Evolutionary conservation across 176 grass and related monocot species (phyloP), one percentile per base, ranked within the genome.

Genomic region (Thinopyrum elongatum): DNA sequence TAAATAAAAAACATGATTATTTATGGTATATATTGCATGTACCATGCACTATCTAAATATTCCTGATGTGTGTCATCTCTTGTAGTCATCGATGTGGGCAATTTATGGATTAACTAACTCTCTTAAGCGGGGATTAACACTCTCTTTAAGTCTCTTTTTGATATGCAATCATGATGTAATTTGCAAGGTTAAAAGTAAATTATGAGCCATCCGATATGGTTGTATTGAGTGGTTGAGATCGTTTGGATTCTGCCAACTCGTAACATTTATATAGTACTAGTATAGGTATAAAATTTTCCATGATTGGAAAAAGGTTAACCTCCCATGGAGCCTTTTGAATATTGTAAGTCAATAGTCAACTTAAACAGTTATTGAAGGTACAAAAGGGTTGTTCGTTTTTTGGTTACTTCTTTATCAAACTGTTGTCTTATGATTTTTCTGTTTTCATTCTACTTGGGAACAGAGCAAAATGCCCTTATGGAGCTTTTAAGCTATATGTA

Each of bases 401-500:
- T 75, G 26, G 38, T 79, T 26, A 10, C 23, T 74, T 83, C 17
- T 61, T 10, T 35, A 35, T 35, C 16, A 4, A 8, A 42, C 33
- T 4, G 55, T 84, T 29, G 36, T 19, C 16, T 64, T 15, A 10
- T 23, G 11, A 6, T 0, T 59, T 51, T 36, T 58, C 19, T 65
- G 67, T 70, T 70, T 85, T 85, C 36, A 62, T 27, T 80, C 23
- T 78, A 61, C 64, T 76, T 94, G 85, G 85, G 47, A 84, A 89
- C 89, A 97, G 92, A 97, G 95, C 92, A 97, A 90, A 78, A 80
- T 77, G 92, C 95, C 34, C 70, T 97, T 68, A 97, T 89, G 86
- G 92, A 88, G 61, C 89, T 97, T 47, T 51, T 97, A 74, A 91
- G 90, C 67, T 97, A 93, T 85, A 95, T 95, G 90, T 97, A 95